These are phyloP conservation scores for Coemansia aciculifera DNA, from an alignment of 192 early-diverging fungal species.

Conservation along the genomic window DNA sequence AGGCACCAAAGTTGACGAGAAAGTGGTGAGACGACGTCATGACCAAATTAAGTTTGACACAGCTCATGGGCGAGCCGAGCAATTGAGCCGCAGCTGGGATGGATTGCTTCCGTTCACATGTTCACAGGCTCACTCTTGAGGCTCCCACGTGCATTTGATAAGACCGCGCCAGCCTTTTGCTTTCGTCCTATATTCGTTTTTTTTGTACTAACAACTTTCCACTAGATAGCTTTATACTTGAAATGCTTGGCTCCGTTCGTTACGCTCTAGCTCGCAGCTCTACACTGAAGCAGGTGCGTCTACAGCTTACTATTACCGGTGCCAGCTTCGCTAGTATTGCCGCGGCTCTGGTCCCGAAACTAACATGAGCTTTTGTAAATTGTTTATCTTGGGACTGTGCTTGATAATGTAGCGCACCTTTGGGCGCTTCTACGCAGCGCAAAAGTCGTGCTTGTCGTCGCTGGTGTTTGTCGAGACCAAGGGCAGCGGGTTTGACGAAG, in stretches of 20 bases:
- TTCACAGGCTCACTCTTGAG: background rate
- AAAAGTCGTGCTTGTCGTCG: conserved; percentile 56
- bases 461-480: conserved; percentile 91
- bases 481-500: conserved; percentile 65
- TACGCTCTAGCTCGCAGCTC: conserved; percentile 14
- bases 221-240: background rate
- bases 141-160: conserved; percentile 11
- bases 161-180: background rate
- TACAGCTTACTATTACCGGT: background rate
- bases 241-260: conserved; percentile 32
- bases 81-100: background rate
- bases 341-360: background rate
- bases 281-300: conserved; percentile 11
- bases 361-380: background rate
- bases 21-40: background rate
- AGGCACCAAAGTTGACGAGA: background rate
- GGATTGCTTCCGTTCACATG: background rate
- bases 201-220: background rate
- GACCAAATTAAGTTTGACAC: background rate
- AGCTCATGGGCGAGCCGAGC: background rate
- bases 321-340: background rate
- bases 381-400: background rate
- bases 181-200: background rate
- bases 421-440: conserved; percentile 30
- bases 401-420: background rate